phyloP scores from a whole-genome alignment of 2,329 filamentous ascomycete genomes.

The Botrytis tulipae region DNA sequence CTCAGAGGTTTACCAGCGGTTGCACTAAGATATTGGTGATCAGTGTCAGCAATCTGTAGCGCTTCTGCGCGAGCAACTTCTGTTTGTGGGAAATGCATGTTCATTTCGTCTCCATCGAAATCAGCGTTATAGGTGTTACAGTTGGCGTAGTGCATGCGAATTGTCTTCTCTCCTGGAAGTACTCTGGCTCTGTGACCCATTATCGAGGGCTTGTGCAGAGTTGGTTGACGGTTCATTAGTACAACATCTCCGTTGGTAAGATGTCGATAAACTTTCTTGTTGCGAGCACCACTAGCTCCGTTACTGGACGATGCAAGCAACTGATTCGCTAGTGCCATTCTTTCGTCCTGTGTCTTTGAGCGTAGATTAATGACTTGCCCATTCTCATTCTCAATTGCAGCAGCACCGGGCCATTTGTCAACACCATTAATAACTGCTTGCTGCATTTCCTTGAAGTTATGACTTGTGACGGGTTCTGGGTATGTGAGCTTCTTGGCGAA shows the following conservation, averaged over 20 bases:
- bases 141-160: slow-evolving; percentile 99
- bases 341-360: slow-evolving; percentile 84
- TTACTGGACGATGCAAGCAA: slow-evolving; percentile 80
- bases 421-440: slow-evolving; percentile 94
- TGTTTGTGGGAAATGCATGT: slow-evolving; percentile 99
- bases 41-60: slow-evolving; percentile 88
- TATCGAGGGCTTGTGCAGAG: slow-evolving; percentile 96
- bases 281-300: slow-evolving; percentile 70
- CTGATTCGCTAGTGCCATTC: slow-evolving; percentile 86
- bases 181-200: slow-evolving; percentile 96
- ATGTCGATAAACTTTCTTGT: slow-evolving; percentile 96
- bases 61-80: slow-evolving; percentile 92
- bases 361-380: slow-evolving; percentile 86
- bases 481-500: slow-evolving; percentile 96
- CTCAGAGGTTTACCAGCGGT: slow-evolving; percentile 91
- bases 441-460: slow-evolving; percentile 95
- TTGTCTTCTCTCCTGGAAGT: slow-evolving; percentile 89
- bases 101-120: slow-evolving; percentile 99
- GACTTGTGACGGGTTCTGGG: slow-evolving; percentile 93
- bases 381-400: slow-evolving; percentile 93
- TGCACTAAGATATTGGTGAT: slow-evolving; percentile 93
- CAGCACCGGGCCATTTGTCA: slow-evolving; percentile 89
- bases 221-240: slow-evolving; percentile 97
- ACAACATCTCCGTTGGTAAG: slow-evolving; percentile 96
- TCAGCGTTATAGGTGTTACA: slow-evolving; percentile 99